Evolutionary conservation across 805 yeast species (phyloP).

Genomic region (Lachancea meyersii): DNA sequence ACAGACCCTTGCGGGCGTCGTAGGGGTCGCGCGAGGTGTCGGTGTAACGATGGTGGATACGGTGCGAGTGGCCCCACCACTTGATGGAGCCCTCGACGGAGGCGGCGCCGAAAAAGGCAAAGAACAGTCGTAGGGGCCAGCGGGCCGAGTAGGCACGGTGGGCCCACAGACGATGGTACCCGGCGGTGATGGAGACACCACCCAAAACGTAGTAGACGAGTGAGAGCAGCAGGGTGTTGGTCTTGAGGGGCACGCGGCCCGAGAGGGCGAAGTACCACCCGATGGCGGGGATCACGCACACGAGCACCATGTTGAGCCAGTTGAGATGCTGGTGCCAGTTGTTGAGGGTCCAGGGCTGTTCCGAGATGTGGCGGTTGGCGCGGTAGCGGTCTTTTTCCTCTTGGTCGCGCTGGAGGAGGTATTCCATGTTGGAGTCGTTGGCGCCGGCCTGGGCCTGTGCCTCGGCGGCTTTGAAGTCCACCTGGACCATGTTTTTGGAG

Average conservation of each 20-base stretch:
- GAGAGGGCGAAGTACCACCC: constrained; percentile 44
- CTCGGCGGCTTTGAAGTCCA: constrained; percentile 41
- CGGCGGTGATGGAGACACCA: constrained; percentile 77
- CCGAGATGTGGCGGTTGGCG: constrained; percentile 51
- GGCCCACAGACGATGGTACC: constrained; percentile 76
- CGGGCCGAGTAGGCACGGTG: constrained; percentile 67
- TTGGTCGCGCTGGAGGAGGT: constrained; percentile 40
- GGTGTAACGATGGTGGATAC: constrained; percentile 82
- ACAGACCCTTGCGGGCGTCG: constrained; percentile 77
- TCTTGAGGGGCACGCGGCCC: constrained; percentile 41
- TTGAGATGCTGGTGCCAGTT: constrained; percentile 74
- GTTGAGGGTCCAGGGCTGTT: constrained; percentile 65
- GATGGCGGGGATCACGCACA: constrained; percentile 49
- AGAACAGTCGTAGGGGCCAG: constrained; percentile 54
- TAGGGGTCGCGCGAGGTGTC: constrained; percentile 81
- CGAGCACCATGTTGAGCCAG: constrained; percentile 69
- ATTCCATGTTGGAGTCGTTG: constrained; percentile 37
- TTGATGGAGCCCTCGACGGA: constrained; percentile 80
- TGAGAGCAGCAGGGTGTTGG: constrained; percentile 43
- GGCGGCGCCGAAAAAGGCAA: constrained; percentile 75
- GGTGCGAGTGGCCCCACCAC: constrained; percentile 86
- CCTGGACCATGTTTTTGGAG: constrained; percentile 61
- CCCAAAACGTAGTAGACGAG: constrained; percentile 48
- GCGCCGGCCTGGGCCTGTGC: neutral
- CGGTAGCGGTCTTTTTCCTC: constrained; percentile 38